Evolutionary conservation across 73 alveolate species (phyloP), one percentile per base, ranked within the genome.

Genomic region (Paramecium primaurelia): DNA sequence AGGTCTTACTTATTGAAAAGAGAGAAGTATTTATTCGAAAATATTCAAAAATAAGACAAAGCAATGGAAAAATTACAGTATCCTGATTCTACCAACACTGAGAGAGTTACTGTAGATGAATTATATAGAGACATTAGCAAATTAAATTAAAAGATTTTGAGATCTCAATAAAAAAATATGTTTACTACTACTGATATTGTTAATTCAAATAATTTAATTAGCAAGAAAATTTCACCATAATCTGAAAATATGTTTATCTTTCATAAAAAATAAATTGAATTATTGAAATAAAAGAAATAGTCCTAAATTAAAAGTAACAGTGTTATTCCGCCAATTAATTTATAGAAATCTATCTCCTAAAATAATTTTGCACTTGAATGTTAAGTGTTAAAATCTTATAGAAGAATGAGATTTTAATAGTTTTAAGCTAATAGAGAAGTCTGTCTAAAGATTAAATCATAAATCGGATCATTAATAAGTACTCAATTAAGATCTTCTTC

Each of bases 31-130:
- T 26, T 80, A 8, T 32, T 64, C 8, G 58, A 44, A 26, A 80
- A 45, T 49, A 32, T 80, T 6, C 10, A 64, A 22, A 80, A 80
- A 42, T 14, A 80, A 45, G 58, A 80, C 16, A 22, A 32, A 40
- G 47, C 73, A 44, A 49, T 47, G 47, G 84, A 64, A 34, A 64
- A 64, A 64, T 26, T 64, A 8, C 14, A 64, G 10, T 64, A 64
- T n/a, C 84, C 84, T 34, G 47, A 64, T 64, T 64, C 22, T 32
- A 32, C 30, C 25, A 32, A 49, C 10, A 40, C 59, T 16, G 91
- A 80, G 45, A 80, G 91, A 45, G 58, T 59, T 8, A 80, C 91
- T 4, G 58, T 80, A 0, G 26, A 80, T 9, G 91, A 80, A 80
- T 38, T 80, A 7, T 80, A 40, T 49, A 80, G 58, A 49, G 91